Evolutionary conservation across 805 yeast genomes (phyloP), one percentile per base, ranked within the genome.

Genomic region (Candida ficus): DNA sequence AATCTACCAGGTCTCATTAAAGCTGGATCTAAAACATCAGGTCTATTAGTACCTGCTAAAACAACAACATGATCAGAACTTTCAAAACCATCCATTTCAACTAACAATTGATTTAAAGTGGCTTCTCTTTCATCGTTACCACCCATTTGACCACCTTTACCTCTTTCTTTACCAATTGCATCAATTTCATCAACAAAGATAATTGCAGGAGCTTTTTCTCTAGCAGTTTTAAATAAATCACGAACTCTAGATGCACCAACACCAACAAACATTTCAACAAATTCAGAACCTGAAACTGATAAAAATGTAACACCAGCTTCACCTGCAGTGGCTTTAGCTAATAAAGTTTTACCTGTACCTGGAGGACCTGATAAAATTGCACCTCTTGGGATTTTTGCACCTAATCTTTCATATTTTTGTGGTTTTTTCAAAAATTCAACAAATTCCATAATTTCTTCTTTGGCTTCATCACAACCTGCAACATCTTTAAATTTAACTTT

Each of bases 221-320:
- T 75, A 14, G 96, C 97, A 34, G 86, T 84, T 58, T 83, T 82
- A 67, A 89, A 89, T 56, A 89, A 71, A 58, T 90, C 96, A 61
- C 97, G 84, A 31, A 89, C 97, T 62, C 97, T 75, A 4, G 91
- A 81, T 4, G 96, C 96, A 67, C 96, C 96, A 20, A 89, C 96
- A 66, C 96, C 96, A 17, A 86, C 95, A 69, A 86, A 89, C 96
- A 89, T 89, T 62, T 89, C 96, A n/a, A 88, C 95, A 52, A 89
- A 89, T 60, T 89, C 96, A 12, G 96, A 87, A 53, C 96, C 96
- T 2, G 95, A 83, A 7, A 89, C 96, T 18, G 93, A 81, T 49
- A 79, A 79, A 61, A 89, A 89, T 20, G 97, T 96, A 38, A 89
- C 97, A 37, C 87, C 93, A 2, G 96, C 96, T 61, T 89, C 96